A percentile compares a stretch with the other conserved stretches of the same genome.
Evolutionary conservation across 805 yeast species (phyloP).

Genomic region (Nematodospora valgi): DNA sequence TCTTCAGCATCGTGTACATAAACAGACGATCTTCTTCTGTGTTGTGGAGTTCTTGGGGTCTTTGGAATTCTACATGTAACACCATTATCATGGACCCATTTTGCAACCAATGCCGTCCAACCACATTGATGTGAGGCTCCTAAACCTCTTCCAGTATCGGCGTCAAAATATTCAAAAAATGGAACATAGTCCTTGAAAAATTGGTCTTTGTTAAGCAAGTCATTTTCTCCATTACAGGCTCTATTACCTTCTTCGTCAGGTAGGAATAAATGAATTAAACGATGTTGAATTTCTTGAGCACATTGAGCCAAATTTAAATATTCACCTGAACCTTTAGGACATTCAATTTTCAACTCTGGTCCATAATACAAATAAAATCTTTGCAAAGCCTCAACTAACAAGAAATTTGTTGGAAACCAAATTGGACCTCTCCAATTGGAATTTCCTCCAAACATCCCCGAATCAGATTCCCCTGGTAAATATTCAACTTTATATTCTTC

Average conservation of each 20-base stretch:
- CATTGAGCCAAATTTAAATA: conserved; percentile 78
- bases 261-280: conserved; percentile 73
- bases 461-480: conserved; percentile 85
- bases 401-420: conserved; percentile 91
- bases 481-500: conserved; percentile 66
- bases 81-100: conserved; percentile 88
- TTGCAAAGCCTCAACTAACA: conserved; percentile 82
- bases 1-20: conserved; percentile 12
- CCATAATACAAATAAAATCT: conserved; percentile 88
- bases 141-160: conserved; percentile 90
- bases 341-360: conserved; percentile 76
- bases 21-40: conserved; percentile 23
- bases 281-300: conserved; percentile 85
- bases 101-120: conserved; percentile 92
- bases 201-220: conserved; percentile 54
- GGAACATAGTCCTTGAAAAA: conserved; percentile 72
- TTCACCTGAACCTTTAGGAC: conserved; percentile 82
- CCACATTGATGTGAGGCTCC: conserved; percentile 96
- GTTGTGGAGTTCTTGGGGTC: conserved; percentile 31
- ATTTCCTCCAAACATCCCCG: conserved; percentile 94
- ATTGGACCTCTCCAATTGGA: conserved; percentile 98
- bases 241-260: conserved; percentile 64
- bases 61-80: conserved; percentile 57
- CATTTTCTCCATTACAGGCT: conserved; percentile 74
- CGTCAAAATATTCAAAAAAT: conserved; percentile 87